Percentiles rank a stretch among this genome's conserved stretches.
These are phyloP conservation scores for Beauveria asiatica DNA, from an alignment of 2,329 filamentous ascomycete genomes.

Conservation along the genomic window DNA sequence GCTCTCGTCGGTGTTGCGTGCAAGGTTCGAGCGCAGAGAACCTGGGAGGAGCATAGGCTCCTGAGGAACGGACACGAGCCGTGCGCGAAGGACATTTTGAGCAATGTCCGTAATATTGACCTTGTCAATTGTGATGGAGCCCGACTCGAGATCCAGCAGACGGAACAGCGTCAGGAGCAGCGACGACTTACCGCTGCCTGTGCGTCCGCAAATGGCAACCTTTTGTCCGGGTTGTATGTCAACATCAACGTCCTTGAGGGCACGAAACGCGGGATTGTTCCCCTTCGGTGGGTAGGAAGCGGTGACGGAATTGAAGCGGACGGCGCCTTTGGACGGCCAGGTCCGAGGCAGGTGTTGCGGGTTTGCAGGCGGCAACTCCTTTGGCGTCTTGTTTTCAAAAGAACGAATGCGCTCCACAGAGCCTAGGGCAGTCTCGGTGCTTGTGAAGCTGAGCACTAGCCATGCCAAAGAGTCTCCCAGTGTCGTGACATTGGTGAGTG, in stretches of 20 bases:
- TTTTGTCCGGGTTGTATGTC: conserved; percentile 26
- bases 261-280: conserved; percentile 18
- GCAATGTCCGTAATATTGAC: conserved; percentile 24
- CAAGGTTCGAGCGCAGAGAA: conserved; percentile 37
- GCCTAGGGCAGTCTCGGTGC: conserved; percentile 20
- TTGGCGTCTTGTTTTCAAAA: conserved; percentile 17
- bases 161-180: conserved; percentile 37
- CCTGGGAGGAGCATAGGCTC: conserved; percentile 43
- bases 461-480: conserved; percentile 20
- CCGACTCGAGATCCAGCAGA: conserved; percentile 34
- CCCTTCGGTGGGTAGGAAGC: conserved; percentile 20
- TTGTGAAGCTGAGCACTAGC: conserved; percentile 25
- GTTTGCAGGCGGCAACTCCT: conserved; percentile 17
- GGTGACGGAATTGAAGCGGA: conserved; percentile 21
- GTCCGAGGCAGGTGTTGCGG: conserved; percentile 10
- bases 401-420: conserved; percentile 20
- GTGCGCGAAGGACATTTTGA: conserved; percentile 16
- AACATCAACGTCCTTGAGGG: conserved; percentile 18
- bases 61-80: conserved; percentile 39
- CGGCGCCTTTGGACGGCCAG: conserved; percentile 21
- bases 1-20: not conserved
- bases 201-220: conserved; percentile 36
- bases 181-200: conserved; percentile 27
- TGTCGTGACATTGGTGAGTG: conserved; percentile 20
- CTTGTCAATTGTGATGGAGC: conserved; percentile 37